Evolutionary conservation across 192 early-diverging fungal genomes (phyloP).

Genomic region (Coemansia sp.): DNA sequence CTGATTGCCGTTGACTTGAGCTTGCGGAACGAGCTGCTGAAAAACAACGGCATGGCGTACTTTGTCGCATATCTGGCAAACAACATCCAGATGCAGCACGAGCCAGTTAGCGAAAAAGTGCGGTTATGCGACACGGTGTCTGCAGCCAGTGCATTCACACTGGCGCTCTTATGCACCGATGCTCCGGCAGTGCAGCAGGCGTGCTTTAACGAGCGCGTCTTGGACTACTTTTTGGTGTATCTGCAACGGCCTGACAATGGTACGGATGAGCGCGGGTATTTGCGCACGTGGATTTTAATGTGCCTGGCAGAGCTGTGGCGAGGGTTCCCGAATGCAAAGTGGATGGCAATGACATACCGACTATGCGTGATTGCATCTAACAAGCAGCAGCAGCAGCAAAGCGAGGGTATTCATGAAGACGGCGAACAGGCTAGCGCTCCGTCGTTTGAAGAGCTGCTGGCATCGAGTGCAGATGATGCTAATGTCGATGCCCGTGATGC

Average conservation of each 20-base stretch:
- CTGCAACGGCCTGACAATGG: slow-evolving; percentile 49
- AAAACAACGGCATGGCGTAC: slow-evolving; percentile 87
- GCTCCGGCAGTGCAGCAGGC: slow-evolving; percentile 80
- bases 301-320: slow-evolving; percentile 85
- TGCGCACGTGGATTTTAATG: slow-evolving; percentile 88
- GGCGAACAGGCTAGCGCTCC: slow-evolving; percentile 6
- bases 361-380: slow-evolving; percentile 54
- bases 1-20: slow-evolving; percentile 89
- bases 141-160: slow-evolving; percentile 78
- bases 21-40: slow-evolving; percentile 87
- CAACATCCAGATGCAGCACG: slow-evolving; percentile 58
- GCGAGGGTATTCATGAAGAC: neutral
- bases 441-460: slow-evolving; percentile 50
- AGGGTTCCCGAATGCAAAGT: slow-evolving; percentile 61
- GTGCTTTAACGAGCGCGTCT: slow-evolving; percentile 59
- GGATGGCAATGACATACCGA: slow-evolving; percentile 53
- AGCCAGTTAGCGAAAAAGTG: slow-evolving; percentile 50
- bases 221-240: slow-evolving; percentile 52
- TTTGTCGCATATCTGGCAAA: slow-evolving; percentile 86
- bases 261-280: slow-evolving; percentile 43
- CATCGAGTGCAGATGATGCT: slow-evolving; percentile 40
- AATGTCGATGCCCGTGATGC: slow-evolving; percentile 43
- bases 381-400: slow-evolving; percentile 25
- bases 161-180: slow-evolving; percentile 89
- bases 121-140: slow-evolving; percentile 46